Conservation (phyloP, 2,329 filamentous ascomycete species). For the Lachnellula arida region DNA sequence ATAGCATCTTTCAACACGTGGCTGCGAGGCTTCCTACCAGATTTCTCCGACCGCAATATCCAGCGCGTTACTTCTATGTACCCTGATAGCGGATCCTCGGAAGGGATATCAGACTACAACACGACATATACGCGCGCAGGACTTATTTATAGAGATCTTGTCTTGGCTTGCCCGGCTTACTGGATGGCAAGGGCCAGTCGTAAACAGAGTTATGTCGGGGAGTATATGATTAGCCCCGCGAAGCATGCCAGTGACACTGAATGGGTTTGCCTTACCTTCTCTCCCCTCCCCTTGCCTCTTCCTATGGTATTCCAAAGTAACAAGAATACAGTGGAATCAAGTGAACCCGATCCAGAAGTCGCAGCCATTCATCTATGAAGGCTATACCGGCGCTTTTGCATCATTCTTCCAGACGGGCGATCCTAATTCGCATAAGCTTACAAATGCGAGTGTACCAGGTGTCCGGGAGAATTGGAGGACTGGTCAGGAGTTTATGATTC, state of each 20-base stretch:
- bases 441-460: slow-evolving; percentile 37
- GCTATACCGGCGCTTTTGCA: slow-evolving; percentile 54
- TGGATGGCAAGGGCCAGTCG: slow-evolving; percentile 48
- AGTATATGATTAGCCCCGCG: slow-evolving; percentile 56
- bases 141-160: slow-evolving; percentile 52
- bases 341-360: slow-evolving; percentile 48
- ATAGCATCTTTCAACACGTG: slow-evolving; percentile 46
- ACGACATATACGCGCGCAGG: slow-evolving; percentile 49
- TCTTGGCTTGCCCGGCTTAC: slow-evolving; percentile 55
- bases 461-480: slow-evolving; percentile 37
- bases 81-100: slow-evolving; percentile 41
- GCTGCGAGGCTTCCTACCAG: slow-evolving; percentile 50
- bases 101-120: slow-evolving; percentile 43
- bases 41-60: slow-evolving; percentile 38
- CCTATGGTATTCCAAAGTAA: background rate
- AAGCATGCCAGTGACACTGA: slow-evolving; percentile 54
- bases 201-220: slow-evolving; percentile 47
- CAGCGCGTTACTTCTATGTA: slow-evolving; percentile 41
- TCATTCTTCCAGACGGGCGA: slow-evolving; percentile 56
- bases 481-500: slow-evolving; percentile 48
- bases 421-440: slow-evolving; percentile 53
- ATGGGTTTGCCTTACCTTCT: slow-evolving; percentile 42
- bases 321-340: slow-evolving; percentile 47
- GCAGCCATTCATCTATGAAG: slow-evolving; percentile 50
- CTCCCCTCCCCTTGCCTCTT: background rate